These are phyloP conservation scores for Amanita subjunquillea DNA, from an alignment of 768 basidiomycete genomes.

Conservation along the genomic window DNA sequence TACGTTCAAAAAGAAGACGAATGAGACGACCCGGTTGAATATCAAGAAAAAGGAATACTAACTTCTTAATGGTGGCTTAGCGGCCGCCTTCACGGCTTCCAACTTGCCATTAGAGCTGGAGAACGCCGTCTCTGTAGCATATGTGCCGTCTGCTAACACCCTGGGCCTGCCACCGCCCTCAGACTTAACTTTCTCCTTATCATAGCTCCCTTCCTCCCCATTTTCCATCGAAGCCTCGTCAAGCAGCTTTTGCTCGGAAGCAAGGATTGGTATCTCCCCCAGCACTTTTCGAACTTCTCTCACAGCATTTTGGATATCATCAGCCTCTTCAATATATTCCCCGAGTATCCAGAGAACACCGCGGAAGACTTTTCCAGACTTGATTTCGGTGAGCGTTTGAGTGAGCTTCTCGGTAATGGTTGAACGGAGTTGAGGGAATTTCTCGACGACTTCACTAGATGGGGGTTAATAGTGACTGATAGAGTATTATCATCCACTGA, in stretches of 20 bases:
- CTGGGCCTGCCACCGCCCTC: constrained; percentile 48
- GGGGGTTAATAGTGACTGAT: neutral
- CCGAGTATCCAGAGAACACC: constrained; percentile 98
- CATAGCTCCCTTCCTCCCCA: constrained; percentile 26
- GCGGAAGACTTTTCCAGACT: constrained; percentile 94
- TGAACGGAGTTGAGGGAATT: constrained; percentile 80
- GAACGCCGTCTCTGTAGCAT: constrained; percentile 94
- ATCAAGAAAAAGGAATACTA: constrained; percentile 12
- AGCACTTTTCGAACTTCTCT: constrained; percentile 74
- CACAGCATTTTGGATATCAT: constrained; percentile 66
- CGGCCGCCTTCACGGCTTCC: constrained; percentile 77
- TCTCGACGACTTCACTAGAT: constrained; percentile 86
- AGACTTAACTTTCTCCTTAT: constrained; percentile 38
- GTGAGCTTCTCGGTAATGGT: constrained; percentile 83
- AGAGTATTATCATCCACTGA: constrained; percentile 10
- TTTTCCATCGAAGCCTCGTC: constrained; percentile 54
- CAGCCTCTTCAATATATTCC: constrained; percentile 69
- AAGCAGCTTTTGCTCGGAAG: constrained; percentile 75
- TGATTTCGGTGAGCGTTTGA: constrained; percentile 74
- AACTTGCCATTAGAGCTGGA: constrained; percentile 48
- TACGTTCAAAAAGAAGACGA: constrained; percentile 12
- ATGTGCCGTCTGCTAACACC: constrained; percentile 93
- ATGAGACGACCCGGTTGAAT: neutral
- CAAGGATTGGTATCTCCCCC: constrained; percentile 96
- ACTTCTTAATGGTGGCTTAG: constrained; percentile 88